Conservation (phyloP, 345 rosid species). For the Dimocarpus longan region DNA sequence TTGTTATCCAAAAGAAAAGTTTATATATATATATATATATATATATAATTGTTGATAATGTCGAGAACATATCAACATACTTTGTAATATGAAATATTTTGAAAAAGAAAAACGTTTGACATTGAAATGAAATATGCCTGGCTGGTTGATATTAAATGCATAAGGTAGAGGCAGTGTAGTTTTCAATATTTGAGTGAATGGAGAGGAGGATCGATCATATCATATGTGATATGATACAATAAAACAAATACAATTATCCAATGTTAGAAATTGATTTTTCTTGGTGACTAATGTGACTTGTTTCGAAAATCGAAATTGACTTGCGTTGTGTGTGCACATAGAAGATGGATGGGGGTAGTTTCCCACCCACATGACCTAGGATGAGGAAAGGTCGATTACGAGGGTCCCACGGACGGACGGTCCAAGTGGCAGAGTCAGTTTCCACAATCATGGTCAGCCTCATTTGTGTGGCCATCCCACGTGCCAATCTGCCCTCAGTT, state of each 20-base stretch:
- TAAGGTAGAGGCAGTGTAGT: too few relatives aligned
- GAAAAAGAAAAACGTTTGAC: background rate
- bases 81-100: too few relatives aligned
- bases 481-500: conserved; percentile 37
- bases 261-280: background rate
- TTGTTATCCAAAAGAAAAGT: too few relatives aligned
- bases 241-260: background rate
- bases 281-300: background rate
- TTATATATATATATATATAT: background rate
- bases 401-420: conserved; percentile 10
- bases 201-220: background rate
- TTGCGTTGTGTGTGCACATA: background rate
- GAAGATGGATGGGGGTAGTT: background rate
- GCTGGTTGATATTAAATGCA: too few relatives aligned
- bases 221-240: background rate
- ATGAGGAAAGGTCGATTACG: background rate
- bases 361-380: background rate
- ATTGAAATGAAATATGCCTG: background rate
- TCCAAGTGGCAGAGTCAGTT: conserved; percentile 17
- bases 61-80: background rate
- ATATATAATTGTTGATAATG: background rate
- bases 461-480: conserved; percentile 42
- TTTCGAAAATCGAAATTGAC: background rate
- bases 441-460: conserved; percentile 27
- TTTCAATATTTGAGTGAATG: background rate